These are phyloP conservation scores for Yamadazyma atmosphaerica DNA, from an alignment of 1,139 yeast species.

Conservation along the genomic window DNA sequence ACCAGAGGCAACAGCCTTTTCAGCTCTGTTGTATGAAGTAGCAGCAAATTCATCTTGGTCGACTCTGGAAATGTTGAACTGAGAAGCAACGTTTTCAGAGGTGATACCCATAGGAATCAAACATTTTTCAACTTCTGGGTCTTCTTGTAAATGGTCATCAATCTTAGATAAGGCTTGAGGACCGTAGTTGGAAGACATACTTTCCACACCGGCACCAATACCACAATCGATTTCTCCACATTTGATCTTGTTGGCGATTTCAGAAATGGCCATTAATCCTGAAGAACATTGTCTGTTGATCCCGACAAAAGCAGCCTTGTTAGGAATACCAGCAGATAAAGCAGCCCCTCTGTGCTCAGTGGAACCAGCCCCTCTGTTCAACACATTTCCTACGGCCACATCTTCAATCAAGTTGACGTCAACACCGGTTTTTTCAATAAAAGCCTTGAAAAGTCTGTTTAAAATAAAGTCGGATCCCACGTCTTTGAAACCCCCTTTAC, in stretches of 20 bases:
- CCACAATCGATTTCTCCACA: conserved; percentile 91
- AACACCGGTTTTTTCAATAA: conserved; percentile 59
- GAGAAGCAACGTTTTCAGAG: conserved; percentile 39
- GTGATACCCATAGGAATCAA: conserved; percentile 79
- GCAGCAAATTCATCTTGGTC: conserved; percentile 90
- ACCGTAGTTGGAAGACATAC: conserved; percentile 86
- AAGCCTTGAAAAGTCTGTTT: conserved; percentile 59
- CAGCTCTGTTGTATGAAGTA: conserved; percentile 80
- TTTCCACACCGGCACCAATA: conserved; percentile 88
- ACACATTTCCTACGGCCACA: conserved; percentile 83
- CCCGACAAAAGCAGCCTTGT: conserved; percentile 73
- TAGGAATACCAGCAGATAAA: conserved; percentile 50
- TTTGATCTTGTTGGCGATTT: conserved; percentile 83
- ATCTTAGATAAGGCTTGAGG: conserved; percentile 67
- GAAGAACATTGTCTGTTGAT: conserved; percentile 94
- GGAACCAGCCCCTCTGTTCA: conserved; percentile 90
- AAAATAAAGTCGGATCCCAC: conserved; percentile 74
- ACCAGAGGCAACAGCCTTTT: conserved; percentile 66
- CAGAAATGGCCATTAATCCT: conserved; percentile 87
- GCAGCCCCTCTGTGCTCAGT: conserved; percentile 84
- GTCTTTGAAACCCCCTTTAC: conserved; percentile 78
- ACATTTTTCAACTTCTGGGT: conserved; percentile 33
- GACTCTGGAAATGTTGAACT: conserved; percentile 62
- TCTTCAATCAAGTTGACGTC: conserved; percentile 74
- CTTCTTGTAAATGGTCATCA: conserved; percentile 44